Conservation (phyloP, 805 yeast genomes). For the Peterozyma xylosa region DNA sequence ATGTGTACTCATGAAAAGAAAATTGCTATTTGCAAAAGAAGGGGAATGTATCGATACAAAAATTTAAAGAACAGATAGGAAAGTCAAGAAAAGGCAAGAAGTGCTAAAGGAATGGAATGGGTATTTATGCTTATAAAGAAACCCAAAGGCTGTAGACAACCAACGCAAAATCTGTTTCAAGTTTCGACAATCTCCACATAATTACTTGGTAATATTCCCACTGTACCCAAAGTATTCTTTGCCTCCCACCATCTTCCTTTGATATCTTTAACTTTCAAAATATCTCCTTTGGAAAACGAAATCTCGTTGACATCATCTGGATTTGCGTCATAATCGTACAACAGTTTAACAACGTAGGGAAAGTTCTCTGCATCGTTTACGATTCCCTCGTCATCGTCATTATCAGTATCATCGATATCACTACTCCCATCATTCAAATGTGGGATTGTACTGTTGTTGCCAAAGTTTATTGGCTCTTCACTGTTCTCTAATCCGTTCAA, state of each 20-base stretch:
- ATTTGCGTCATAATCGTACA: conserved; percentile 82
- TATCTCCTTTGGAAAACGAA: conserved; percentile 83
- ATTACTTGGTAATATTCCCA: conserved; percentile 94
- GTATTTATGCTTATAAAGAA: too few species aligned
- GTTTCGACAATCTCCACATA: conserved; percentile 67
- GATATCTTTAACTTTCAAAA: conserved; percentile 86
- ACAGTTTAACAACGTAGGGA: conserved; percentile 80
- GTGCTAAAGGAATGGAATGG: too few species aligned
- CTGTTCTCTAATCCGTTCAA: conserved; percentile 56
- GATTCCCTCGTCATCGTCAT: conserved; percentile 3
- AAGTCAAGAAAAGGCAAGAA: too few species aligned
- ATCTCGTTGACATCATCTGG: conserved; percentile 91
- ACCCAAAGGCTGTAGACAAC: neutral
- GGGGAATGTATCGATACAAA: too few species aligned
- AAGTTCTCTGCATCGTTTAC: conserved; percentile 36
- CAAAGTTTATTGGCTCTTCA: conserved; percentile 17
- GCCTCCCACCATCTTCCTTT: conserved; percentile 99
- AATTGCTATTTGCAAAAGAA: too few species aligned
- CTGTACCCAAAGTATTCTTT: conserved; percentile 78
- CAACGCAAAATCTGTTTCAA: neutral
- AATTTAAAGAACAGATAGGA: too few species aligned
- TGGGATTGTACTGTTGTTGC: conserved; percentile 9
- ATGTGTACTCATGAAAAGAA: too few species aligned
- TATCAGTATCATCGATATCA: conserved; percentile 5
- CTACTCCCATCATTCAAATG: conserved; percentile 10